A percentile compares a stretch with the other conserved stretches of the same genome.
Evolutionary conservation across 345 rosid genomes (phyloP).

Genomic region (Murraya paniculata): DNA sequence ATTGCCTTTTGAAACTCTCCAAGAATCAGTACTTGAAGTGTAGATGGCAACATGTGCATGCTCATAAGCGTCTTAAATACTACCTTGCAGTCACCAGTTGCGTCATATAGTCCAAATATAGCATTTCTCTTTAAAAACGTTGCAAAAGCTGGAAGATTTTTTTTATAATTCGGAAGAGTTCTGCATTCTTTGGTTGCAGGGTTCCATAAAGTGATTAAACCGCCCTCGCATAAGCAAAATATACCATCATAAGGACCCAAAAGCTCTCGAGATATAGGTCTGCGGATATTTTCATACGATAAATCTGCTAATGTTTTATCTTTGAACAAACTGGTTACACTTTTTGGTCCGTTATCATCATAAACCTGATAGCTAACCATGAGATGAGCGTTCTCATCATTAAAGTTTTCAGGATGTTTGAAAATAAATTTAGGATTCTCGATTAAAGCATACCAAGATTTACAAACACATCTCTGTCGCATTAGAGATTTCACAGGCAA

Average conservation of each 20-base stretch:
- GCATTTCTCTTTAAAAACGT: neutral
- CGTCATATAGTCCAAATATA: neutral
- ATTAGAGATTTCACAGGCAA: neutral
- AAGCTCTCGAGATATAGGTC: neutral
- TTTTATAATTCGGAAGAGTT: neutral
- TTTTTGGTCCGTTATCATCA: neutral
- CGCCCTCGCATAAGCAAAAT: neutral
- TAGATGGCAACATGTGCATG: neutral
- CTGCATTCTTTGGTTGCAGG: neutral
- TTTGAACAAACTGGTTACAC: neutral
- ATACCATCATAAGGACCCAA: neutral
- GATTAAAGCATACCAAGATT: neutral
- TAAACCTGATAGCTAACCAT: neutral
- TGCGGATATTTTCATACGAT: neutral
- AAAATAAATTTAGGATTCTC: neutral
- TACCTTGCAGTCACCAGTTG: neutral
- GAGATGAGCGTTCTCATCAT: neutral
- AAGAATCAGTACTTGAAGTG: neutral
- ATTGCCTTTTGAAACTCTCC: neutral
- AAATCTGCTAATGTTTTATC: neutral
- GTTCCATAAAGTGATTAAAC: neutral
- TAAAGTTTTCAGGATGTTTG: neutral
- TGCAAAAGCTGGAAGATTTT: too few relatives aligned
- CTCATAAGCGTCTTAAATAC: neutral
- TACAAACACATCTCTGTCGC: neutral